phyloP scores from a whole-genome alignment of 2,329 filamentous ascomycete species.

The Plenodomus tracheiphilus region DNA sequence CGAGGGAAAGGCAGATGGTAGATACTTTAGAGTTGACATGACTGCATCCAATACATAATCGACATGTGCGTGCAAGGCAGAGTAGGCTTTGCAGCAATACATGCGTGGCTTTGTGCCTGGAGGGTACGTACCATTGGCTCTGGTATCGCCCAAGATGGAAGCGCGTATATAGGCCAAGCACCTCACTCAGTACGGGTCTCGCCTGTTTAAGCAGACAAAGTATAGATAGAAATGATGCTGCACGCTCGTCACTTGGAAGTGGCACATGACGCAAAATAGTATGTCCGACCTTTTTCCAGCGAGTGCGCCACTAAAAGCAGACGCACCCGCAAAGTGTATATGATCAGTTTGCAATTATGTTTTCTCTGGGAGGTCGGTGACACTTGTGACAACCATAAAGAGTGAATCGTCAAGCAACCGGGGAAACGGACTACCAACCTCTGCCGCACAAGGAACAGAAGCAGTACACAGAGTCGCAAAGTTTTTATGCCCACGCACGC shows the following conservation, averaged over 20 bases:
- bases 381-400: constrained; percentile 63
- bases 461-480: constrained; percentile 24
- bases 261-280: background rate
- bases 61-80: too few species aligned
- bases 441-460: constrained; percentile 79
- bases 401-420: constrained; percentile 71
- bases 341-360: constrained; percentile 70
- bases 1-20: too few species aligned
- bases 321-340: constrained; percentile 47
- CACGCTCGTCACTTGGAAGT: background rate
- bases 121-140: too few species aligned
- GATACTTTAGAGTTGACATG: too few species aligned
- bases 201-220: background rate
- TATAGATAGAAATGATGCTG: background rate
- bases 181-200: too few species aligned
- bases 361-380: constrained; percentile 75
- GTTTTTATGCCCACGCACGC: constrained; percentile 22
- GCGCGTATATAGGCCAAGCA: too few species aligned
- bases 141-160: too few species aligned
- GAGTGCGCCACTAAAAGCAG: constrained; percentile 39
- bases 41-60: too few species aligned
- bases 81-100: too few species aligned
- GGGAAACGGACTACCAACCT: constrained; percentile 68
- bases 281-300: constrained; percentile 42
- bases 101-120: too few species aligned